These are phyloP conservation scores for Suhomyces panamericanus DNA, from an alignment of 1,139 yeast genomes.

Conservation along the genomic window DNA sequence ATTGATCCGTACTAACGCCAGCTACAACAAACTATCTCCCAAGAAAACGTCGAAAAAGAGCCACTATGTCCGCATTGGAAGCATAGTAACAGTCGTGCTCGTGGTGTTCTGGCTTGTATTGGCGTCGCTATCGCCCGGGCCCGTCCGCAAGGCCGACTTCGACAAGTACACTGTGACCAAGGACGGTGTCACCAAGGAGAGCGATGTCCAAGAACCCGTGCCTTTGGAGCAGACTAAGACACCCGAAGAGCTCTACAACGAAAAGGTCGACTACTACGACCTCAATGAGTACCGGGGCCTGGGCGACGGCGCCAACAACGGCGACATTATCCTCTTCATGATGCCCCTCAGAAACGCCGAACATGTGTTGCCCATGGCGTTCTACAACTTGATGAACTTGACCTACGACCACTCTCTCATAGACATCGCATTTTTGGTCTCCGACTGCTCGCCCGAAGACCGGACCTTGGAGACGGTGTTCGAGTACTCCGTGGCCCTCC, in stretches of 20 bases:
- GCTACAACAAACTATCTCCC: constrained; percentile 18
- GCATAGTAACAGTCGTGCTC: constrained; percentile 5
- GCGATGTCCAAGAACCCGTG: constrained; percentile 2
- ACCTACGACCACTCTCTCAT: constrained; percentile 81
- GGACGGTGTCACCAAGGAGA: constrained; percentile 32
- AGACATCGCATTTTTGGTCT: constrained; percentile 81
- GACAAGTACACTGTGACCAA: constrained; percentile 40
- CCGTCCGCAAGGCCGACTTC: constrained; percentile 15
- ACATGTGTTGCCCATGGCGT: constrained; percentile 75
- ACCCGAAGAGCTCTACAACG: constrained; percentile 25
- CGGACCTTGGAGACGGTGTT: constrained; percentile 67
- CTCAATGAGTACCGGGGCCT: constrained; percentile 58
- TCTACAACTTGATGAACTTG: constrained; percentile 79
- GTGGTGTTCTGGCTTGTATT: constrained; percentile 10
- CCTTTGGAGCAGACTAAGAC: constrained; percentile 4
- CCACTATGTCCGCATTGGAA: constrained; percentile 7
- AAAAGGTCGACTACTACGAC: constrained; percentile 60
- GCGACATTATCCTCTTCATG: constrained; percentile 67
- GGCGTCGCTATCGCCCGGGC: not conserved
- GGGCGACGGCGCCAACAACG: constrained; percentile 51
- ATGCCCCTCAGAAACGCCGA: constrained; percentile 86
- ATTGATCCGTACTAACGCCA: constrained; percentile 10
- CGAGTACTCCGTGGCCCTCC: constrained; percentile 65
- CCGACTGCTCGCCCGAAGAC: constrained; percentile 80
- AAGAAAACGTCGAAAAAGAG: constrained; percentile 12